These are phyloP conservation scores for Paramecium sonneborni DNA, from an alignment of 73 alveolate genomes.

Conservation along the genomic window DNA sequence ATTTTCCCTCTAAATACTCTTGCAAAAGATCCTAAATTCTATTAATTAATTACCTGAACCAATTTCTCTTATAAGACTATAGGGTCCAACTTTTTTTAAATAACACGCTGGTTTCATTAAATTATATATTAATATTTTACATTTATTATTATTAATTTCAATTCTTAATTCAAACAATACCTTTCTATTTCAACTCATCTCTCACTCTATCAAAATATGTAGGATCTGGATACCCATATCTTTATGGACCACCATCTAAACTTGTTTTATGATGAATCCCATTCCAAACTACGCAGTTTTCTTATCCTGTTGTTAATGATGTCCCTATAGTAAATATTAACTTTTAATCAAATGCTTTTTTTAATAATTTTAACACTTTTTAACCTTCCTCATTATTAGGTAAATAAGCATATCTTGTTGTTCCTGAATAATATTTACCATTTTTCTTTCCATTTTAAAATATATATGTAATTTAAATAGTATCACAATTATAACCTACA, in stretches of 20 bases:
- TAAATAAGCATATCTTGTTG: slow-evolving; percentile 86
- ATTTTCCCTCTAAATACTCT: slow-evolving; percentile 36
- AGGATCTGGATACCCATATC: slow-evolving; percentile 96
- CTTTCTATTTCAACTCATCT: slow-evolving; percentile 90
- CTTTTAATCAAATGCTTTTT: slow-evolving; percentile 87
- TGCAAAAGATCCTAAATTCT: slow-evolving; percentile 16
- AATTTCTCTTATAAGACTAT: slow-evolving; percentile 40
- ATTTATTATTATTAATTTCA: background rate
- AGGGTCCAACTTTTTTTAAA: slow-evolving; percentile 60
- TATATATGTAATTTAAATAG: slow-evolving; percentile 76
- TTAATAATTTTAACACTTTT: slow-evolving; percentile 81
- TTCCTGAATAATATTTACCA: slow-evolving; percentile 85
- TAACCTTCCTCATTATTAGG: slow-evolving; percentile 93
- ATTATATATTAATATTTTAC: background rate
- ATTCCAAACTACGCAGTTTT: slow-evolving; percentile 90
- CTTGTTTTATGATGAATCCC: slow-evolving; percentile 94
- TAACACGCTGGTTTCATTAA: background rate
- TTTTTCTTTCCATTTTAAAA: slow-evolving; percentile 73
- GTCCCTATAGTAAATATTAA: slow-evolving; percentile 94
- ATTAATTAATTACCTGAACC: background rate
- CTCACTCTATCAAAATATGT: slow-evolving; percentile 91
- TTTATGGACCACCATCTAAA: slow-evolving; percentile 87
- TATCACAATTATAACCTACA: slow-evolving; percentile 72
- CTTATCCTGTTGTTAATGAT: slow-evolving; percentile 93
- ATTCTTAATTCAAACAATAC: background rate